phyloP scores from a whole-genome alignment of 129 eudicot species.

The Tanacetum coccineum region DNA sequence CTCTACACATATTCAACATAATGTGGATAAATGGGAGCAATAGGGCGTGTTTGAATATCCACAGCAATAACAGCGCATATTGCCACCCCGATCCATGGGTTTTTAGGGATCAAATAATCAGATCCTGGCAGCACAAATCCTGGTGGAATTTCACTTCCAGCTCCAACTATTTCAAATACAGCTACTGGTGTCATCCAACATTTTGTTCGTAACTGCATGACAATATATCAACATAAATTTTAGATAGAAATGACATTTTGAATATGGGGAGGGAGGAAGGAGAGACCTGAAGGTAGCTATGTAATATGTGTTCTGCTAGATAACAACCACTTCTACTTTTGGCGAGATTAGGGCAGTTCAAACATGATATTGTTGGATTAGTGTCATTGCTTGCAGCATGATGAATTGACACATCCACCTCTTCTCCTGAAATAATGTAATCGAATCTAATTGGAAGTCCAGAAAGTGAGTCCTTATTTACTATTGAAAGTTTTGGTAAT shows the following conservation, averaged over 20 bases:
- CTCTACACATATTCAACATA: too few species aligned
- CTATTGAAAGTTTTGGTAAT: slow-evolving; percentile 23
- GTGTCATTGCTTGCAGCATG: slow-evolving; percentile 6
- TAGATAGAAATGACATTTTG: neutral
- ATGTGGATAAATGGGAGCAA: too few species aligned
- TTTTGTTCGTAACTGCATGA: slow-evolving; percentile 3
- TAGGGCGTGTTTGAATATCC: too few species aligned
- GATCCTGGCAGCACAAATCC: neutral
- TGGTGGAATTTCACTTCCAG: neutral
- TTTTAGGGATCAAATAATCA: neutral
- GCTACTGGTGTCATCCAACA: slow-evolving; percentile 18
- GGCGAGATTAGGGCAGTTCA: slow-evolving; percentile 22
- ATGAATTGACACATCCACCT: slow-evolving; percentile 8
- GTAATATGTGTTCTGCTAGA: neutral
- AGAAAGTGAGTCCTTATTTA: slow-evolving; percentile 16
- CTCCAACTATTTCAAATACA: slow-evolving; percentile 24
- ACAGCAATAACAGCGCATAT: slow-evolving; percentile 14
- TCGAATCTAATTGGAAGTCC: slow-evolving; percentile 20
- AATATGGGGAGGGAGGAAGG: neutral
- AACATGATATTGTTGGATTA: slow-evolving; percentile 24
- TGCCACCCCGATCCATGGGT: slow-evolving; percentile 23
- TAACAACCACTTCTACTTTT: neutral
- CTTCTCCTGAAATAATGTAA: slow-evolving; percentile 11
- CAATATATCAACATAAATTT: too few species aligned
- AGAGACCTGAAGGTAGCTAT: slow-evolving; percentile 6